Conservation (phyloP, 306 rosid species). For the Pterocarpus macrocarpus region DNA sequence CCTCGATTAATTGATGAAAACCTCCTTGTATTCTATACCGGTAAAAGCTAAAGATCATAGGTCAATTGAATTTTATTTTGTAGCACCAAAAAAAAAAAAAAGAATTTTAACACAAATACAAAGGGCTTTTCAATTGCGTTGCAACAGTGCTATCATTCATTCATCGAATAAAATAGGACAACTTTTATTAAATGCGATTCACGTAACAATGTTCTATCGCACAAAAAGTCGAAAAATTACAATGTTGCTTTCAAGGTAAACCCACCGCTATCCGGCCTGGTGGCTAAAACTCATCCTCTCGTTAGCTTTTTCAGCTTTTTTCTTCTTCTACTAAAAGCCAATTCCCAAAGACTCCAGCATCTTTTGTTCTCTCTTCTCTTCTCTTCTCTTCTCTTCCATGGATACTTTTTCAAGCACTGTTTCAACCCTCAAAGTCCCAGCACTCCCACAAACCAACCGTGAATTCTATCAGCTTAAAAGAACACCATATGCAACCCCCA, state of each 20-base stretch:
- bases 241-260: neutral
- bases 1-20: too few relatives aligned
- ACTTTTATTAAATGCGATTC: too few relatives aligned
- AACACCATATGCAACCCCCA: neutral
- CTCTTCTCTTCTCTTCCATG: slow-evolving; percentile 53
- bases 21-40: too few relatives aligned
- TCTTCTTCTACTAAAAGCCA: neutral
- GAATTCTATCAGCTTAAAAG: slow-evolving; percentile 38
- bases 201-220: neutral
- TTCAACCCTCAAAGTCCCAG: slow-evolving; percentile 62
- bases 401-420: slow-evolving; percentile 75
- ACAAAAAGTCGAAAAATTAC: neutral
- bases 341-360: neutral
- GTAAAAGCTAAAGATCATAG: too few relatives aligned
- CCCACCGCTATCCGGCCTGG: neutral
- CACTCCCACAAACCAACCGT: slow-evolving; percentile 56
- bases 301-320: neutral
- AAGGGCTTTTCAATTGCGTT: too few relatives aligned
- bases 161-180: too few relatives aligned
- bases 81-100: too few relatives aligned
- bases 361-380: neutral
- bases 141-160: too few relatives aligned
- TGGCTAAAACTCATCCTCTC: slow-evolving; percentile 37
- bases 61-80: too few relatives aligned
- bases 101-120: too few relatives aligned